Evolutionary conservation across 148 eudicot species (phyloP).

Genomic region (Arctostaphylos glauca): DNA sequence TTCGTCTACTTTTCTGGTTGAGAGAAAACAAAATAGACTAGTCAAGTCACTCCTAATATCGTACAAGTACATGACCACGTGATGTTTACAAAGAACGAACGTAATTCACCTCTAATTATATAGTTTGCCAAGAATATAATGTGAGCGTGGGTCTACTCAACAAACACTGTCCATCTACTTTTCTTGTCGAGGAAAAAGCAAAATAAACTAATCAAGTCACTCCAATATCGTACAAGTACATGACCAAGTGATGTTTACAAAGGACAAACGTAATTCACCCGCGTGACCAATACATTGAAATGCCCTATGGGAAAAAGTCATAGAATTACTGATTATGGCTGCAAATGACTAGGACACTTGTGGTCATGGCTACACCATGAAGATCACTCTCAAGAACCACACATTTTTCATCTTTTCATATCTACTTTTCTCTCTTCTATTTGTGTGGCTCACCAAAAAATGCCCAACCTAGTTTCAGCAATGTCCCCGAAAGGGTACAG

Average conservation of each 20-base stretch:
- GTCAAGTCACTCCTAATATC: too few relatives aligned
- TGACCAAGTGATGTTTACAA: neutral
- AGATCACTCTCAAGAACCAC: neutral
- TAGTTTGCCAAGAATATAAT: too few relatives aligned
- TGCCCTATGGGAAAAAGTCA: neutral
- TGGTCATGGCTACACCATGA: neutral
- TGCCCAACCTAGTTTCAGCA: conserved; percentile 9
- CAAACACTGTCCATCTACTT: too few relatives aligned
- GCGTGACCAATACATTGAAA: neutral
- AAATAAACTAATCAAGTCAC: neutral
- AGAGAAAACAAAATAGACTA: too few relatives aligned
- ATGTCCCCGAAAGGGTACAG: neutral
- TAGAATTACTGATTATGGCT: neutral
- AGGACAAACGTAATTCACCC: neutral
- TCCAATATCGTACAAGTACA: neutral
- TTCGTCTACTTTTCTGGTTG: too few relatives aligned
- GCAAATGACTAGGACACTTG: conserved; percentile 12
- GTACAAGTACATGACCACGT: too few relatives aligned
- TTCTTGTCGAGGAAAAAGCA: neutral
- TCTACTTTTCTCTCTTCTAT: neutral
- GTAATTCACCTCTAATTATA: too few relatives aligned
- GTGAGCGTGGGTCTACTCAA: too few relatives aligned
- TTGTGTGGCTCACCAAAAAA: neutral
- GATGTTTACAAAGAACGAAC: too few relatives aligned
- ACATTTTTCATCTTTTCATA: neutral